Evolutionary conservation across 2,329 filamentous ascomycete genomes (phyloP), one percentile per base, ranked within the genome.

Genomic region (Sphaerulina populicola): DNA sequence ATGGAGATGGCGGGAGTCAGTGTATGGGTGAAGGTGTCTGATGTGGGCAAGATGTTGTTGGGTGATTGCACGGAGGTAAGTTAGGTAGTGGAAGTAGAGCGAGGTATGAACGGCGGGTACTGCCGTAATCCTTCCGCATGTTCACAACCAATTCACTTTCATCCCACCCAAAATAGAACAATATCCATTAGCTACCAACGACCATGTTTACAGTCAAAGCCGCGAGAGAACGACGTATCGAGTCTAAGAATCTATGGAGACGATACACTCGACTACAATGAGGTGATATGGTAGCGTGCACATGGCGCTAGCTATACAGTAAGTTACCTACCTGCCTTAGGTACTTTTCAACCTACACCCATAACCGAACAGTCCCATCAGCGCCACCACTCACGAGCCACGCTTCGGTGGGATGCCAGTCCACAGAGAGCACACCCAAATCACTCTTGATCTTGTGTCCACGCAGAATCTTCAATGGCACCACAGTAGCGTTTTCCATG

Each of bases 361-460:
- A 98, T 67, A 98, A 71, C 63, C 91, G 82, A 71, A 88, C 87
- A 11, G 86, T 94, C 38, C 91, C 91, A 74, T 98, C 93, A 1
- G 91, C 90, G 60, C 93, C 93, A 42, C 90, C 91, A 74, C 86
- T 94, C 47, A 95, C 83, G 70, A 86, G 85, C 93, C 93, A 97
- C 2, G 91, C 88, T 70, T 97, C 88, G 57, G 79, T 81, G 5
- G 89, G 88, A 74, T 98, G 93, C 94, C 94, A 98, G 65, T 95
- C 88, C 27, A 98, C 74, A 68, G 95, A 91, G 75, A 97, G 77
- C 12, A 97, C 90, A 59, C 93, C 93, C 52, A 98, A 72, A 60
- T 89, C 85, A 65, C 81, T 85, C 65, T 86, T 85, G 2, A 97
- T 82, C 70, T 85, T 86, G 72, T 98, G 93, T 1, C 93, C 93